Evolutionary conservation across 2,329 filamentous ascomycete genomes (phyloP), one percentile per base, ranked within the genome.

Genomic region (Alternaria gansuensis): DNA sequence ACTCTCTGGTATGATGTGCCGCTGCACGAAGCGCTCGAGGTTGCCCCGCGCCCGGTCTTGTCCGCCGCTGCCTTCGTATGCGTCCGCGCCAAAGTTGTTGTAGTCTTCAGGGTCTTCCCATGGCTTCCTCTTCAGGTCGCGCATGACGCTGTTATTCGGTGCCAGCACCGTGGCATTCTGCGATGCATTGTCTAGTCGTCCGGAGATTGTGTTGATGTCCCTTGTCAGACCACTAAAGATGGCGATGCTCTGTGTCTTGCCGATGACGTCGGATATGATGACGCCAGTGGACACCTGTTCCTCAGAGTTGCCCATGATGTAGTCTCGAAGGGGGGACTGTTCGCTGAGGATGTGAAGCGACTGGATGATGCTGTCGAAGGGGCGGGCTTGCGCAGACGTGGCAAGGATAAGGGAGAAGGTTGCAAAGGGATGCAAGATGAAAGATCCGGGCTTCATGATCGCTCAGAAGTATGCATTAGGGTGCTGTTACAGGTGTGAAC

Each of bases 151-250:
- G 82, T 99, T 98, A 53, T 91, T 81, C 0, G 95, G 95, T 5
- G 93, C 94, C 3, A 98, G 86, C 24, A 98, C 88, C 2, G 93
- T 97, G 14, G 91, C 91, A 75, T 94, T 93, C 57, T 84, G 78
- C 0, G 80, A 73, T 0, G 83, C 77, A 73, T 92, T 85, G 67
- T 90, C 85, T 13, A 98, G 85, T 0, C 91, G 90, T 23, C 81
- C 79, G 9, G 87, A 85, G 21, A 93, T 83, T n/a, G 83, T 79
- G 45, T 88, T 85, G 69, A 93, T 87, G 72, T 94, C 89, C 59
- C 93, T 87, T 5, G 90, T 89, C 71, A 96, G 87, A 40, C 88
- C 88, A 29, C 92, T 90, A 78, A 97, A 98, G 67, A 93, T 88
- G 64, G 92, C 93, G 74, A 97, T 90, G 60, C 60, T 85, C 67